Evolutionary conservation across 106 monocot genomes (phyloP), one percentile per base, ranked within the genome.

Genomic region (Dioscorea zingiberensis): DNA sequence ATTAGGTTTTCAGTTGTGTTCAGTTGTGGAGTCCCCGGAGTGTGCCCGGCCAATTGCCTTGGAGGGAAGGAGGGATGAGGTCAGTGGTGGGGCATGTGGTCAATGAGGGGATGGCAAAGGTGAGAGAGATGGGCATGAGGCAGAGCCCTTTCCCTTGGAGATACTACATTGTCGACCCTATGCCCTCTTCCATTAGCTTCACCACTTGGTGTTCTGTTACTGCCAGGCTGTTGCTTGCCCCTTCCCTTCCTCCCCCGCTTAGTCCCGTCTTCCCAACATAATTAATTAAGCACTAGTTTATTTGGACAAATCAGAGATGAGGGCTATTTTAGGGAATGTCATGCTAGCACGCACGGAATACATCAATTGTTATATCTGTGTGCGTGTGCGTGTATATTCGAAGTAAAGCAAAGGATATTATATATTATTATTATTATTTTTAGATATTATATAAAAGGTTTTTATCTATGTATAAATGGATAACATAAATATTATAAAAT

Each of bases 41-140:
- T n/a, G n/a, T n/a, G n/a, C n/a, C n/a, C n/a, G n/a, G n/a, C n/a
- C n/a, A n/a, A n/a, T n/a, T n/a, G n/a, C n/a, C n/a, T n/a, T n/a
- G n/a, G 51, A 45, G 32, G 17, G 56, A 53, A 29, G 54, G 30
- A 9, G 62, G 59, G 55, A 60, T 25, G 15, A 45, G 54, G 66
- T 60, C 30, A 4, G 27, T 2, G 0, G 60, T 60, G 14, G 69
- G 54, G 22, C 56, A 25, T 0, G 64, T 13, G 29, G 91, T 81
- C 48, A 87, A 83, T 4, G 91, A 75, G 49, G 86, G 84, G 70
- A 91, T 87, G 69, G 91, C 91, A 30, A 87, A 91, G 21, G 91
- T 87, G 17, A 91, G 91, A 45, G 91, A 91, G 73, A 91, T 91
- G 54, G 91, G 91, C 91, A 91, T 91, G 59, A 91, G 91, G 67